Conservation (phyloP, 495 filamentous ascomycete genomes). For the Neurospora pannonica region DNA sequence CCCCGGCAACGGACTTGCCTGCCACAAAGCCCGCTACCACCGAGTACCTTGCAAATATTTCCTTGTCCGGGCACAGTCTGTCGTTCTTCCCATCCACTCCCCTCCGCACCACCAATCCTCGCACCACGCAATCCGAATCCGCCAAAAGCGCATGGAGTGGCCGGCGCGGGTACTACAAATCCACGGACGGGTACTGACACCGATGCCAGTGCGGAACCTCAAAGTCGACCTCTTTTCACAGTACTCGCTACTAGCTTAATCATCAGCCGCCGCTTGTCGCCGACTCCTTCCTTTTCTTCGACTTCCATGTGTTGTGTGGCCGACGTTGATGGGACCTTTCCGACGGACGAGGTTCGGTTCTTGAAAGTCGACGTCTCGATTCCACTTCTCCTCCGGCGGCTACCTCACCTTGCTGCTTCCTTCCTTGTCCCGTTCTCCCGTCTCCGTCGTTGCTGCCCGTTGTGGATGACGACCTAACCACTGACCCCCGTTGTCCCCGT, state of each 20-base stretch:
- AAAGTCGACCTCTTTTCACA: background rate
- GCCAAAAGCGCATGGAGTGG: background rate
- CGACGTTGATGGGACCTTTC: background rate
- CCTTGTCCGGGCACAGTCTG: background rate
- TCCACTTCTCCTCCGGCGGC: background rate
- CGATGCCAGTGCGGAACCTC: slow-evolving; percentile 6
- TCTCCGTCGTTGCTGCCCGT: background rate
- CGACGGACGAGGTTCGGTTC: background rate
- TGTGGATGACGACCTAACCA: background rate
- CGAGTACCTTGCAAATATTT: background rate
- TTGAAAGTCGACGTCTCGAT: background rate
- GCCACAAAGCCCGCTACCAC: background rate
- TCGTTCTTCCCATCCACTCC: background rate
- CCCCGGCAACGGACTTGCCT: background rate
- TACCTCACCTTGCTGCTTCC: background rate
- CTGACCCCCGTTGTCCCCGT: background rate
- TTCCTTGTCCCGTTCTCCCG: background rate
- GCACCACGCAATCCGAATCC: background rate
- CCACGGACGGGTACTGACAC: slow-evolving; percentile 20
- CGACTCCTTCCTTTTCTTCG: background rate
- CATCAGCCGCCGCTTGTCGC: background rate
- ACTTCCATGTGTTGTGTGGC: background rate
- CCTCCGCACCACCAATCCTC: background rate
- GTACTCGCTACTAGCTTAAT: slow-evolving; percentile 9
- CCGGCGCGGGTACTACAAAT: background rate